Conservation (phyloP, 192 early-diverging fungal genomes). For the Podochytrium sp. region DNA sequence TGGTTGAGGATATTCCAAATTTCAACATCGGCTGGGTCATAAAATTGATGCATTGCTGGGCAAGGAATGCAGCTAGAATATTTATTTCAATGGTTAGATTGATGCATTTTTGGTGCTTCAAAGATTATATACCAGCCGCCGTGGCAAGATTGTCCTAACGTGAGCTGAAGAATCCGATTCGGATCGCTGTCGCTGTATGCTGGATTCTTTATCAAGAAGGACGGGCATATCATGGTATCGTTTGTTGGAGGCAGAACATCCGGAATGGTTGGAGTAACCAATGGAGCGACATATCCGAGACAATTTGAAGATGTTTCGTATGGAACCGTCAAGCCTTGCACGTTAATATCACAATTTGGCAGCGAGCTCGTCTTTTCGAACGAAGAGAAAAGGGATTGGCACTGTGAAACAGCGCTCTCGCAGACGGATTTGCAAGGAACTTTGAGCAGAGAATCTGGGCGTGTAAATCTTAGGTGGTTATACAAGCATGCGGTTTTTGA, state of each 20-base stretch:
- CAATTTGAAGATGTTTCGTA: neutral
- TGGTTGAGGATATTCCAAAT: too few relatives aligned
- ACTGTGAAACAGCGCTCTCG: neutral
- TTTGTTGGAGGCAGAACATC: neutral
- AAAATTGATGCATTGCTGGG: constrained; percentile 4
- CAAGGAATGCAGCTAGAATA: constrained; percentile 10
- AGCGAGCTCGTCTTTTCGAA: neutral
- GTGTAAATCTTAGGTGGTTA: too few relatives aligned
- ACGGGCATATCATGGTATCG: neutral
- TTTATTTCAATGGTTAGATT: neutral
- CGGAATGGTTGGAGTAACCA: neutral
- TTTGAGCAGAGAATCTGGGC: neutral
- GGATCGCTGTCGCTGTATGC: neutral
- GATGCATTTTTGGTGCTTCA: neutral
- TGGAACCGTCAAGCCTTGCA: neutral
- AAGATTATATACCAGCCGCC: neutral
- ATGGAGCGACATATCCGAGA: neutral
- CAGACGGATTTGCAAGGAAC: constrained; percentile 1
- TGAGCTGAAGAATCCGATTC: neutral
- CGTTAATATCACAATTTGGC: neutral
- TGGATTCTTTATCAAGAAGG: constrained; percentile 8
- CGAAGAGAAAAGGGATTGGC: neutral
- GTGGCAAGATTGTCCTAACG: neutral
- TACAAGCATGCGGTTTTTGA: neutral
- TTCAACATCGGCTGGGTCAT: neutral